These are phyloP conservation scores for Starmerella stellata DNA, from an alignment of 805 yeast species.

Conservation along the genomic window DNA sequence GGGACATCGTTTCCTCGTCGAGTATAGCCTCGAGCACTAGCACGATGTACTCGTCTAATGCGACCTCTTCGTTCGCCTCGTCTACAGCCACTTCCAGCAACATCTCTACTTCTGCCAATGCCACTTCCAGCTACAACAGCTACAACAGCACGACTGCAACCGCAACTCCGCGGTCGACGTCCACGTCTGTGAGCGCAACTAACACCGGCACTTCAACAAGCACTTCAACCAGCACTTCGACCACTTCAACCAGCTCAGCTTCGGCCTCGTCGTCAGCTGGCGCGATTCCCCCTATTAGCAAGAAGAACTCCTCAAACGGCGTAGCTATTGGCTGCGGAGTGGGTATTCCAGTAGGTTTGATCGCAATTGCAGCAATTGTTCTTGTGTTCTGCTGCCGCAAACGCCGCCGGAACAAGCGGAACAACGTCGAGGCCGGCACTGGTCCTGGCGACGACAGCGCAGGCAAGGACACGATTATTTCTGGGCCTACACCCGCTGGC, in stretches of 20 bases:
- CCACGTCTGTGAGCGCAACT: constrained; percentile 28
- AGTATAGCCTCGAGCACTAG: background rate
- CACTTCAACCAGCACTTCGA: constrained; percentile 22
- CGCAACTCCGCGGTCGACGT: too few relatives aligned
- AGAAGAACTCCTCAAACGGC: constrained; percentile 27
- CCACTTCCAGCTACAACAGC: too few relatives aligned
- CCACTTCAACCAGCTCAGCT: constrained; percentile 21
- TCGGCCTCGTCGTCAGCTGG: constrained; percentile 5
- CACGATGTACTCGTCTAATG: background rate
- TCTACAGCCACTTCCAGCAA: too few relatives aligned
- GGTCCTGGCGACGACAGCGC: constrained; percentile 1
- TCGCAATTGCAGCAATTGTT: constrained; percentile 30
- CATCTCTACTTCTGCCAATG: constrained; percentile 17
- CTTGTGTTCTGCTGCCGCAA: constrained; percentile 41
- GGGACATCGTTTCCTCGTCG: constrained; percentile 8
- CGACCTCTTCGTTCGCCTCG: constrained; percentile 19
- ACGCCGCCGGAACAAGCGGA: constrained; percentile 24
- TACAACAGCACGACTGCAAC: too few relatives aligned
- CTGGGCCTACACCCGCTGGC: constrained; percentile 16
- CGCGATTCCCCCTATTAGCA: constrained; percentile 1
- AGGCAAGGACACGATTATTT: constrained; percentile 9
- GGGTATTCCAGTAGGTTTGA: constrained; percentile 47
- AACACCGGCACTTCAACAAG: too few relatives aligned
- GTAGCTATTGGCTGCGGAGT: constrained; percentile 85
- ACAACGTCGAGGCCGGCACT: constrained; percentile 6